A percentile compares a stretch with the other conserved stretches of the same genome.
These are phyloP conservation scores for Coffea eugenioides DNA, from an alignment of 257 asterid genomes.

Conservation along the genomic window DNA sequence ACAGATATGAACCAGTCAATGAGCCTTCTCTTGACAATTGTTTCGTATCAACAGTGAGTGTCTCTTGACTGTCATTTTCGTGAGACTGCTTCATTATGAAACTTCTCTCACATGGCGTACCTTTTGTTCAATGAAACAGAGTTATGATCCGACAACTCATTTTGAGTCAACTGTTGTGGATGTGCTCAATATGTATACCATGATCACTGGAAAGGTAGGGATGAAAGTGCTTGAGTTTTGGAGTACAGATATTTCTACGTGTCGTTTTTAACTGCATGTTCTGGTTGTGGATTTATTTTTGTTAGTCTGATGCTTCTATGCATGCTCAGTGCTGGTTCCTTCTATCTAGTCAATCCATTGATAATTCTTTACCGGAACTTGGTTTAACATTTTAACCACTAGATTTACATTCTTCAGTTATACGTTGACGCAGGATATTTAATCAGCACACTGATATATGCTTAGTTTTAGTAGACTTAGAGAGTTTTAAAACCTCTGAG, in stretches of 20 bases:
- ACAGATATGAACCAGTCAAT: conserved; percentile 84
- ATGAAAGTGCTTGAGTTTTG: background rate
- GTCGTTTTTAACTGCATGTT: background rate
- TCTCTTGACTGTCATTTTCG: conserved; percentile 15
- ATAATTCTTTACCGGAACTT: background rate
- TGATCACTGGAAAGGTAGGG: conserved; percentile 58
- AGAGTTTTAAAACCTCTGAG: background rate
- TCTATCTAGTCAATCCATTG: background rate
- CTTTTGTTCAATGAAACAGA: conserved; percentile 29
- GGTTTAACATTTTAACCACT: background rate
- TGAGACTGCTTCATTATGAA: conserved; percentile 9
- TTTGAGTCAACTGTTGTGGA: conserved; percentile 55
- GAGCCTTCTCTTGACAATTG: conserved; percentile 86
- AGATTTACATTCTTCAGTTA: background rate
- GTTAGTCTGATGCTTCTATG: background rate
- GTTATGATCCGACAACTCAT: conserved; percentile 56
- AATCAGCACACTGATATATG: background rate
- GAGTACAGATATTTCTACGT: background rate
- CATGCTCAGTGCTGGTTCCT: background rate
- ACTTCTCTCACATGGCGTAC: conserved; percentile 8
- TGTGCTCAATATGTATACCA: conserved; percentile 47
- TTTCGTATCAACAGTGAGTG: conserved; percentile 83
- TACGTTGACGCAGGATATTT: background rate
- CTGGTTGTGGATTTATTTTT: background rate
- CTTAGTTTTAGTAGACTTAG: background rate